Evolutionary conservation across 805 yeast species (phyloP).

Genomic region (Yarrowia osloensis): DNA sequence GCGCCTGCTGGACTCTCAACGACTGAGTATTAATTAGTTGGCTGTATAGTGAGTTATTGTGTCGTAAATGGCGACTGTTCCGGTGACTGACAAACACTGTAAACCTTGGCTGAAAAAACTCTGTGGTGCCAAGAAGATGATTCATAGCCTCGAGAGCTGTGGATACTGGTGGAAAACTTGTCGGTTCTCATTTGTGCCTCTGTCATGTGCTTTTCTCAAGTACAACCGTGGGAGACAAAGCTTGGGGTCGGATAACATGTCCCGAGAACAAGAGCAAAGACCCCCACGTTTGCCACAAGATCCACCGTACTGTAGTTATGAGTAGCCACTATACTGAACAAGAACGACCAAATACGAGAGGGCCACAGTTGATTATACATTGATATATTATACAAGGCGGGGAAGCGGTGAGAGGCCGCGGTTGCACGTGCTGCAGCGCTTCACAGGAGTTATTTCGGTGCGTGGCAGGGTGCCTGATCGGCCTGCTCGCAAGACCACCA

Average conservation of each 20-base stretch:
- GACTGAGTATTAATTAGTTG: too few relatives aligned
- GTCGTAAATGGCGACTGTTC: too few relatives aligned
- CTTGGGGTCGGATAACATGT: neutral
- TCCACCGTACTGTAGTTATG: neutral
- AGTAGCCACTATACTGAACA: too few relatives aligned
- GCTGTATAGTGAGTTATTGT: too few relatives aligned
- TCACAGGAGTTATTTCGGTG: neutral
- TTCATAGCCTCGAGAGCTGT: neutral
- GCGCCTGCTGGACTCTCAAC: too few relatives aligned
- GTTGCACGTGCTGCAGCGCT: constrained; percentile 1
- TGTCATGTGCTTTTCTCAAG: neutral
- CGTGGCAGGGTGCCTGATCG: constrained; percentile 5
- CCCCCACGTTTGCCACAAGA: constrained; percentile 9
- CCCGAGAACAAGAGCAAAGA: neutral
- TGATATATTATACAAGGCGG: too few relatives aligned
- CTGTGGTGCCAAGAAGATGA: neutral
- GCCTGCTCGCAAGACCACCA: constrained; percentile 14
- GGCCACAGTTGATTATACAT: too few relatives aligned
- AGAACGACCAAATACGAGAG: too few relatives aligned
- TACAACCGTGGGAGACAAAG: neutral
- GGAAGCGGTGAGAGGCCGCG: neutral
- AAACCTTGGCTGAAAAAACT: neutral
- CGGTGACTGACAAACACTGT: neutral
- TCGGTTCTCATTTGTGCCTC: neutral
- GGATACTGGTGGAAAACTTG: neutral